Conservation (phyloP, 2,329 filamentous ascomycete species). For the Escovopsis sp. region DNA sequence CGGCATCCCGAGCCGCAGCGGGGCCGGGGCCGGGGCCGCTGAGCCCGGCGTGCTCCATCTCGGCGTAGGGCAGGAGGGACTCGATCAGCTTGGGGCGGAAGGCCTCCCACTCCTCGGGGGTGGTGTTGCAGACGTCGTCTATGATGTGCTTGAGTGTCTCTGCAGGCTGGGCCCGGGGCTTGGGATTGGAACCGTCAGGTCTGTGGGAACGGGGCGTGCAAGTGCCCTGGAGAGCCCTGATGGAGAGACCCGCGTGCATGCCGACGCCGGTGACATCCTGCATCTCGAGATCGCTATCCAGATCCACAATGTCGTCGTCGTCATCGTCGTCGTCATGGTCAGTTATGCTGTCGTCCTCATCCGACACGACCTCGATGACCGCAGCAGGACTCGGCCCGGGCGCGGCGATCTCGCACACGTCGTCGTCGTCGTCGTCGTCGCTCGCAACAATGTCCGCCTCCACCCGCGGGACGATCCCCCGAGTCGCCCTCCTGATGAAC, state of each 20-base stretch:
- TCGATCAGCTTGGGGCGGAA: slow-evolving; percentile 1
- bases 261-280: not conserved
- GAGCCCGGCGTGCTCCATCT: not conserved
- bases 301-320: not conserved
- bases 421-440: too few species aligned
- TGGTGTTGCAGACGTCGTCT: not conserved
- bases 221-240: not conserved
- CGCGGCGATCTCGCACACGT: too few species aligned
- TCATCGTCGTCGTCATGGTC: not conserved
- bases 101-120: not conserved
- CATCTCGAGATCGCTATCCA: too few species aligned
- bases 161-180: not conserved
- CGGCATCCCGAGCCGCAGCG: not conserved
- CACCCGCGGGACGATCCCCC: not conserved
- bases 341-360: not conserved
- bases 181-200: too few species aligned
- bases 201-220: too few species aligned
- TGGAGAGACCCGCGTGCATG: not conserved
- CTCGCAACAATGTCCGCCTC: not conserved
- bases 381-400: too few species aligned
- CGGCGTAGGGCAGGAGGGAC: not conserved
- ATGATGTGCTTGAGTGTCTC: not conserved
- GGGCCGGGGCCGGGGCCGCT: not conserved
- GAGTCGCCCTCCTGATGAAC: not conserved
- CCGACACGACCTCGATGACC: too few species aligned